Conservation (phyloP, 768 basidiomycete species). For the Panaeolus cyanescens region DNA sequence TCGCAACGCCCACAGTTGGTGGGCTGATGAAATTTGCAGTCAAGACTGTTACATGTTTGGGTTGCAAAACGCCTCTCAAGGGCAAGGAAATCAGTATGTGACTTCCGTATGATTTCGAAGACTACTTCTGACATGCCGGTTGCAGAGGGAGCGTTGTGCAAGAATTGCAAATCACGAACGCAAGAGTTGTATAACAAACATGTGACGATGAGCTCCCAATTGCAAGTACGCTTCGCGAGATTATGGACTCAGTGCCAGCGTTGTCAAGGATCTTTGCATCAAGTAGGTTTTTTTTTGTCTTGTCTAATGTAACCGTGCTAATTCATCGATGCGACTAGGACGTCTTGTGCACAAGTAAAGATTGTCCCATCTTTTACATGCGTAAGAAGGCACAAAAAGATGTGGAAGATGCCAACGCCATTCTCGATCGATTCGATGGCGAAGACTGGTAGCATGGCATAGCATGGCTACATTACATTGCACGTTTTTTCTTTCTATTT, state of each 20-base stretch:
- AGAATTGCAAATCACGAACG: slow-evolving; percentile 85
- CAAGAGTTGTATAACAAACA: slow-evolving; percentile 95
- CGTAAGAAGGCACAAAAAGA: slow-evolving; percentile 98
- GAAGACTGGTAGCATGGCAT: slow-evolving; percentile 70
- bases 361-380: slow-evolving; percentile 99
- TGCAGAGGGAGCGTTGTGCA: slow-evolving; percentile 89
- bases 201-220: slow-evolving; percentile 66
- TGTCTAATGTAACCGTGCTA: background rate
- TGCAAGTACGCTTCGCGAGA: slow-evolving; percentile 90
- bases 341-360: slow-evolving; percentile 93
- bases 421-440: slow-evolving; percentile 82
- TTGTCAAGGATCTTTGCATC: slow-evolving; percentile 97
- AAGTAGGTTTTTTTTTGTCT: slow-evolving; percentile 43
- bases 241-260: slow-evolving; percentile 99
- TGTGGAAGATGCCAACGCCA: slow-evolving; percentile 79
- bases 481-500: slow-evolving; percentile 3
- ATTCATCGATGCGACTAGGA: slow-evolving; percentile 61
- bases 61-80: slow-evolving; percentile 89
- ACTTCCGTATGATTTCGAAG: background rate
- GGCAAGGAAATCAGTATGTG: slow-evolving; percentile 69
- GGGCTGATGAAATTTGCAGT: slow-evolving; percentile 99
- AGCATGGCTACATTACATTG: slow-evolving; percentile 12
- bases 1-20: slow-evolving; percentile 94
- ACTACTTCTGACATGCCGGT: background rate
- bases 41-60: slow-evolving; percentile 91